These are phyloP conservation scores for Fusarium tjaetaba DNA, from an alignment of 2,329 filamentous ascomycete species.

Conservation along the genomic window DNA sequence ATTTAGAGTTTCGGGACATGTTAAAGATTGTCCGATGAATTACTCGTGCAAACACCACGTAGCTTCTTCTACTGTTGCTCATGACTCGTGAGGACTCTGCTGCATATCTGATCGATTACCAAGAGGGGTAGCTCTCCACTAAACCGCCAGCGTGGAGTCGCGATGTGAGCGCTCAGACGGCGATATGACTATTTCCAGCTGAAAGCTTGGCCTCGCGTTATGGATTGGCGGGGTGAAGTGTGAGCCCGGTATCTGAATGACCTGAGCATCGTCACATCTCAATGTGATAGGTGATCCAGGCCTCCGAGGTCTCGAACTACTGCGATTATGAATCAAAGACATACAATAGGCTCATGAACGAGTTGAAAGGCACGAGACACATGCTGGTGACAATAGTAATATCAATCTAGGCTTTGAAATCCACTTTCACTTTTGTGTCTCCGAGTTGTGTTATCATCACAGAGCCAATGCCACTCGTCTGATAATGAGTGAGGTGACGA, in stretches of 20 bases:
- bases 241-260: background rate
- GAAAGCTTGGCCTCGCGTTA: background rate
- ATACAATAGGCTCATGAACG: background rate
- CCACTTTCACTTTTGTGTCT: background rate
- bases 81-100: background rate
- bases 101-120: no score
- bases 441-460: no score
- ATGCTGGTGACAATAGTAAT: accelerated
- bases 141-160: background rate
- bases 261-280: background rate
- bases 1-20: background rate
- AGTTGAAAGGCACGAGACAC: background rate
- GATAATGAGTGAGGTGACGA: background rate
- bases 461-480: background rate
- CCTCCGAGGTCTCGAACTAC: accelerated
- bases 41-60: background rate
- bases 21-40: no score
- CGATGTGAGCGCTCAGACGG: background rate
- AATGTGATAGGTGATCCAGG: background rate
- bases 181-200: background rate
- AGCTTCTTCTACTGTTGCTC: background rate
- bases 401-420: no score
- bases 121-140: background rate
- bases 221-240: background rate
- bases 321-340: background rate